phyloP scores from a whole-genome alignment of 2,329 filamentous ascomycete genomes.

The Chalaropsis ovoidea region DNA sequence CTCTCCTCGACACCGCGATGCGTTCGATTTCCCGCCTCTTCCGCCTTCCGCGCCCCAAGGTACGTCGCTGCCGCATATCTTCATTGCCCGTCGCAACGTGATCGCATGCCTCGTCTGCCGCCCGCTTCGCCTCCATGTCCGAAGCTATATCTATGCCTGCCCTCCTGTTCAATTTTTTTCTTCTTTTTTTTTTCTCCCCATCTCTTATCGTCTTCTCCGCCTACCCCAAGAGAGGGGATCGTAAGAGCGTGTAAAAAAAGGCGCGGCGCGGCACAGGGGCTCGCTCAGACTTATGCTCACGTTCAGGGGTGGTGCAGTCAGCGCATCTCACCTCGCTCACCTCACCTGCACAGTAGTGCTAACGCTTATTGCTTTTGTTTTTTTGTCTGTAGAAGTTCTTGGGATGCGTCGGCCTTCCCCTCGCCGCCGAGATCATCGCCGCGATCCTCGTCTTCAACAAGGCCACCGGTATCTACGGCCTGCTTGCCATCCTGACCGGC shows the following conservation, averaged over 20 bases:
- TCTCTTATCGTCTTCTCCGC: background rate
- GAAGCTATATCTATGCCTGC: background rate
- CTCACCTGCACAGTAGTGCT: background rate
- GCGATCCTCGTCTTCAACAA: constrained; percentile 84
- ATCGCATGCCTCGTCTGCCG: background rate
- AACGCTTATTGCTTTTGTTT: background rate
- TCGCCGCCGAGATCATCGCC: constrained; percentile 74
- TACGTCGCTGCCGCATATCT: constrained; percentile 28
- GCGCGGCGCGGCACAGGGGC: background rate
- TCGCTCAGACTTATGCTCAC: constrained; percentile 2
- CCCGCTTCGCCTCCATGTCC: background rate
- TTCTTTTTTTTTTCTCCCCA: background rate
- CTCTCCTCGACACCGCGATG: constrained; percentile 18
- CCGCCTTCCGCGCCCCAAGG: constrained; percentile 36
- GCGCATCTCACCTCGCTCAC: background rate
- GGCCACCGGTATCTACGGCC: constrained; percentile 77
- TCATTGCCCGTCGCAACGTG: background rate
- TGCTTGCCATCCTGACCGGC: constrained; percentile 80
- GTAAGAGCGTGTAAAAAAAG: background rate
- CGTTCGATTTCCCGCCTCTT: constrained; percentile 27
- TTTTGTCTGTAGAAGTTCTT: constrained; percentile 58
- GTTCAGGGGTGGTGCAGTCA: background rate
- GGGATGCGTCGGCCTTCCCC: constrained; percentile 74
- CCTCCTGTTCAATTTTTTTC: background rate
- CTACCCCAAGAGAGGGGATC: background rate